Conservation (phyloP, 2,329 filamentous ascomycete species). For the Sarocladium oryzae region DNA sequence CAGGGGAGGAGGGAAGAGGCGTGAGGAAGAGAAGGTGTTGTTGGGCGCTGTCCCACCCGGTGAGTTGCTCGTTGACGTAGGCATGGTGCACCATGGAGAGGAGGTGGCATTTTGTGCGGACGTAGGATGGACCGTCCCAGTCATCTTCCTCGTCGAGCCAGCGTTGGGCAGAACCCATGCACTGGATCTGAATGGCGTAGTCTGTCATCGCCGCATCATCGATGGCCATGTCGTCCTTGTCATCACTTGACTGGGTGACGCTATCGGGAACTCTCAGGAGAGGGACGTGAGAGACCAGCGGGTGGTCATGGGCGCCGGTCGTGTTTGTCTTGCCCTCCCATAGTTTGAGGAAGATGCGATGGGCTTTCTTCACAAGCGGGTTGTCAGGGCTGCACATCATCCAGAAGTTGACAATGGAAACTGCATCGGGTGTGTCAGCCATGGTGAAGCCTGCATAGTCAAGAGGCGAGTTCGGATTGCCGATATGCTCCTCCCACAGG, state of each 20-base stretch:
- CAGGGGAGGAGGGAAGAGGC: not conserved
- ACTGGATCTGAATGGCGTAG: slow-evolving; percentile 9
- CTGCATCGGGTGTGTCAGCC: slow-evolving; percentile 1
- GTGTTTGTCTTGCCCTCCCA: slow-evolving; percentile 9
- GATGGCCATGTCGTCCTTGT: slow-evolving; percentile 2
- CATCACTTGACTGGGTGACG: not conserved
- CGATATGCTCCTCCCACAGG: slow-evolving; percentile 9
- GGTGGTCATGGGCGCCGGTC: not conserved
- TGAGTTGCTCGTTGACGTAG: slow-evolving; percentile 4
- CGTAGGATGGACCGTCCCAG: slow-evolving; percentile 1
- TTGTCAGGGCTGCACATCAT: slow-evolving; percentile 5
- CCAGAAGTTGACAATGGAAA: slow-evolving; percentile 9
- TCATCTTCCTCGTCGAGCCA: not conserved
- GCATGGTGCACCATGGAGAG: slow-evolving; percentile 6
- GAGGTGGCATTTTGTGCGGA: slow-evolving; percentile 3
- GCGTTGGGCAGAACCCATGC: slow-evolving; percentile 7
- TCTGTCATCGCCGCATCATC: slow-evolving; percentile 9
- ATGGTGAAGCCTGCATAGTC: slow-evolving; percentile 8
- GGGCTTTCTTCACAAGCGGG: slow-evolving; percentile 4
- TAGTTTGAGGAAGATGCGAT: slow-evolving; percentile 7
- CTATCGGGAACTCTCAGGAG: not conserved
- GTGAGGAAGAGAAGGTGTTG: not conserved
- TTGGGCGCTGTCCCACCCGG: slow-evolving; percentile 1
- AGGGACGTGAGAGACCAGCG: slow-evolving; percentile 6
- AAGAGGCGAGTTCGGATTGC: slow-evolving; percentile 6